These are phyloP conservation scores for Penicillium sp. DNA, from an alignment of 2,329 filamentous ascomycete species.

Conservation along the genomic window DNA sequence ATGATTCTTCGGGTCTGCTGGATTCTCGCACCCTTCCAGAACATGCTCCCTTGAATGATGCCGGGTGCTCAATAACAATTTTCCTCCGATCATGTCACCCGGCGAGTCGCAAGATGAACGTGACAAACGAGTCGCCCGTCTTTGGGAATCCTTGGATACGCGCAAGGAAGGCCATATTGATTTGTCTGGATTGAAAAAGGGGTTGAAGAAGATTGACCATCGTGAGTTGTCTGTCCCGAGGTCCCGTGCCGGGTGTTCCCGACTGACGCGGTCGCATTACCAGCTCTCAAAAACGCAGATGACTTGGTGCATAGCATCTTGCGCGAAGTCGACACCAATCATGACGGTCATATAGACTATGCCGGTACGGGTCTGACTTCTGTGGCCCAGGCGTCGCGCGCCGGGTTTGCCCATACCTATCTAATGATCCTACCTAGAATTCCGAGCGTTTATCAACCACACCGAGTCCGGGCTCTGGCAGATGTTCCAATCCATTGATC, in stretches of 20 bases:
- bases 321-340: conserved; percentile 74
- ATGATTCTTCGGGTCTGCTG: conserved; percentile 8
- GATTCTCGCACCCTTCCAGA: conserved; percentile 2
- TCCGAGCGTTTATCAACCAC: conserved; percentile 77
- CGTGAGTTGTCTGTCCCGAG: conserved; percentile 52
- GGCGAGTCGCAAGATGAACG: conserved; percentile 70
- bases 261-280: conserved; percentile 18
- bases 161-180: conserved; percentile 73
- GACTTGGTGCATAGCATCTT: conserved; percentile 75
- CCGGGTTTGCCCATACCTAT: neutral
- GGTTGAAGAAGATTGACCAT: conserved; percentile 82
- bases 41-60: conserved; percentile 36
- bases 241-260: conserved; percentile 20
- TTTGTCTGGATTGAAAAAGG: conserved; percentile 74
- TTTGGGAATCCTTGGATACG: conserved; percentile 79
- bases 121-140: conserved; percentile 71
- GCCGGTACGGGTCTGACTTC: conserved; percentile 56
- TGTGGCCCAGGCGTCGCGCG: neutral
- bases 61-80: conserved; percentile 44
- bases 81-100: conserved; percentile 53
- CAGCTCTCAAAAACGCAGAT: conserved; percentile 82
- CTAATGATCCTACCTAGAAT: conserved; percentile 56
- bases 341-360: conserved; percentile 85
- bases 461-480: conserved; percentile 76
- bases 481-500: conserved; percentile 83